Evolutionary conservation across 2,329 filamentous ascomycete genomes (phyloP).

Genomic region (Ascochyta clinopodiicola): DNA sequence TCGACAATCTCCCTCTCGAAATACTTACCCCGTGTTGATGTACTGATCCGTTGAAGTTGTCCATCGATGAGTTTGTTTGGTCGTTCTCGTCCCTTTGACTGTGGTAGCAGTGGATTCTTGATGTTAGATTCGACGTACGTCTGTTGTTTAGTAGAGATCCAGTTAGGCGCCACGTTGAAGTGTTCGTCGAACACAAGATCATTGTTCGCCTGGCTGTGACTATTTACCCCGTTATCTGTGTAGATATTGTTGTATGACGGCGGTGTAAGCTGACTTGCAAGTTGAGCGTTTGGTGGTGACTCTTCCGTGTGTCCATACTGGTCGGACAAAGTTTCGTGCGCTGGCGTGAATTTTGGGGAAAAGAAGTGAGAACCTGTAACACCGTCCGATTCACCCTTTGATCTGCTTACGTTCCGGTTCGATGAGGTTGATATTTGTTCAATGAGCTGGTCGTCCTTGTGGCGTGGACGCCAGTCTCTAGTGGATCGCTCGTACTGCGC

Average conservation of each 20-base stretch:
- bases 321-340: not conserved
- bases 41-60: conserved; percentile 11
- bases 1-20: conserved; percentile 9
- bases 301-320: not conserved
- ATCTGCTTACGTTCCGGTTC: too few species aligned
- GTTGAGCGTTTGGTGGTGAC: not conserved
- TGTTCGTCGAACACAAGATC: not conserved
- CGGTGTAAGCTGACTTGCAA: conserved; percentile 12
- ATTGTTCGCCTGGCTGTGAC: not conserved
- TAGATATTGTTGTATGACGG: not conserved
- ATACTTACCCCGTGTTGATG: conserved; percentile 1
- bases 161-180: not conserved
- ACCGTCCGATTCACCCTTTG: not conserved
- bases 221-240: too few species aligned
- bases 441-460: conserved; percentile 33
- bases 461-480: conserved; percentile 58
- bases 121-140: not conserved
- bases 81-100: not conserved
- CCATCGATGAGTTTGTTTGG: not conserved
- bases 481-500: conserved; percentile 58
- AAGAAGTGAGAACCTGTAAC: not conserved
- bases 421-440: conserved; percentile 29
- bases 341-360: not conserved
- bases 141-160: not conserved
- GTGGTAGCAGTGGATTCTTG: not conserved